A percentile compares a stretch with the other conserved stretches of the same genome.
Evolutionary conservation across 768 basidiomycete genomes (phyloP).

Genomic region (Amanita molliuscula): DNA sequence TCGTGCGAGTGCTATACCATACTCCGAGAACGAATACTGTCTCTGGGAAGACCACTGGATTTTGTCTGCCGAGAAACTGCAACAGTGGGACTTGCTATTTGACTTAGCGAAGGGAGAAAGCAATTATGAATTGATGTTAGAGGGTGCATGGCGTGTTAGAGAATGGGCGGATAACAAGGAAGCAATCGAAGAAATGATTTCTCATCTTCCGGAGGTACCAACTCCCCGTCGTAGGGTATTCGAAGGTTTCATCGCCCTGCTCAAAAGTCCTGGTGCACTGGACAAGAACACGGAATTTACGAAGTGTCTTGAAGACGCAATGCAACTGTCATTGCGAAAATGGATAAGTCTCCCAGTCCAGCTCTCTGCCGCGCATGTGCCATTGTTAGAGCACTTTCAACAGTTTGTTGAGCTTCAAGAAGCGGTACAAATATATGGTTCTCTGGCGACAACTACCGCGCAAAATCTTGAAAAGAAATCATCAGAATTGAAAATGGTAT

Average conservation of each 20-base stretch:
- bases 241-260: conserved; percentile 85
- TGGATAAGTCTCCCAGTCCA: conserved; percentile 86
- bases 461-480: conserved; percentile 92
- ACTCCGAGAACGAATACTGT: conserved; percentile 91
- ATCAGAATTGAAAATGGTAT: conserved; percentile 89
- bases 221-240: conserved; percentile 98
- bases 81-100: conserved; percentile 93
- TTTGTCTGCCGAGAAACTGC: conserved; percentile 86
- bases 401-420: conserved; percentile 98
- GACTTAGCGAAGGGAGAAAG: conserved; percentile 85
- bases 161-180: conserved; percentile 86
- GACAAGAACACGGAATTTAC: conserved; percentile 88
- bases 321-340: conserved; percentile 93
- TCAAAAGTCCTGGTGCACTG: conserved; percentile 71
- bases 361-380: conserved; percentile 87
- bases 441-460: conserved; percentile 75
- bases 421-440: conserved; percentile 89
- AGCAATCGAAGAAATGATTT: conserved; percentile 71
- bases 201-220: conserved; percentile 69
- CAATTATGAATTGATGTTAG: conserved; percentile 86
- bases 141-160: conserved; percentile 89
- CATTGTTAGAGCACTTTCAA: conserved; percentile 94
- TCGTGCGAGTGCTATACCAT: conserved; percentile 71
- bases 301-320: conserved; percentile 85
- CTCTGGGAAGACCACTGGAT: conserved; percentile 99